Base-by-base conservation (phyloP, 257 asterid genomes). In the Nicotiana tabacum region DNA sequence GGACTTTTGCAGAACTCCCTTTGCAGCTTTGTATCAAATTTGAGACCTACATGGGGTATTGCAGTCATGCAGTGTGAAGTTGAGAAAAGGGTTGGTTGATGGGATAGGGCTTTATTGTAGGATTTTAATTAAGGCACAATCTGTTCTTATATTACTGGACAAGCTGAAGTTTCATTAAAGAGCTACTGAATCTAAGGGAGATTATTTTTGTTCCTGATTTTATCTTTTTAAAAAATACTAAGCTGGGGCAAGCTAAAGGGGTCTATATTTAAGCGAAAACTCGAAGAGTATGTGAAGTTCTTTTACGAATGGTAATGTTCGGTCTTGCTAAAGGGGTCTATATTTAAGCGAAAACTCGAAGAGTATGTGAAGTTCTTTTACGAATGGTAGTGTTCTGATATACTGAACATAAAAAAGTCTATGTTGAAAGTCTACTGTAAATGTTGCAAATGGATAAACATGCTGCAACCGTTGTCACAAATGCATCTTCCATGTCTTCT, bases 301-400 rank as follows among this genome's bases (percentile, higher is more conserved):
- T 51, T 51, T 51, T 76, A 76, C 5, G 16, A 51, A 15, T 48
- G 80, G 37, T 29, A 51, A 21, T 35, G 18, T 51, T 74, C 15
- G 27, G 27, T 76, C 46, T 51, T 76, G 80, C 64, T 48, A 24
- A 30, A 74, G 80, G 80, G 62, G 61, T 74, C 64, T 76, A 27
- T 51, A 76, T 11, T 76, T 8, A 9, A 76, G 15, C 12, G 5
- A 51, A 17, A 39, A 15, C 27, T 76, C 4, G 1, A 48, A 48
- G 29, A 13, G 39, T 46, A 48, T 48, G 30, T 51, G 64, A 76
- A 51, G 80, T 11, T 51, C 27, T 51, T 51, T 51, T 76, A 76
- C 5, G 16, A 51, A 15, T 48, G 80, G 37, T 29, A 51, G 13
- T 35, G 18, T 51, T 74, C 15, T 8, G 62, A 51, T 76, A 48